Evolutionary conservation across 2,329 filamentous ascomycete species (phyloP).

Genomic region (Didymellaceae sp.): DNA sequence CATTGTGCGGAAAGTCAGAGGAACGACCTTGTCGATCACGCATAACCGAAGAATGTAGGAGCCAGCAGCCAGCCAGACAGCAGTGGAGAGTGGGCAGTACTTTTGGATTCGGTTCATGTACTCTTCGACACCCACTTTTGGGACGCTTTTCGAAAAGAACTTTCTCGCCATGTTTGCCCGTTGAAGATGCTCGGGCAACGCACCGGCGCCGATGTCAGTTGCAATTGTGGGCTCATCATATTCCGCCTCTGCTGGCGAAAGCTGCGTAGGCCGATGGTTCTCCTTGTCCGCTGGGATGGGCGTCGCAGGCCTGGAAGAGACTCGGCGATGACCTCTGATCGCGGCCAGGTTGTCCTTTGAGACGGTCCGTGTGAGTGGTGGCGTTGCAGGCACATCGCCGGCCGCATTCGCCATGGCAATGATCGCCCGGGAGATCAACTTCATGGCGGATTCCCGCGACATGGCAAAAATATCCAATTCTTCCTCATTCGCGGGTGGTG

Average conservation of each 20-base stretch:
- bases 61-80: conserved; percentile 88
- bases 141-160: conserved; percentile 89
- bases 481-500: conserved; percentile 49
- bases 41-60: conserved; percentile 86
- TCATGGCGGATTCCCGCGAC: conserved; percentile 75
- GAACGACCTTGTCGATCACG: conserved; percentile 73
- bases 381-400: conserved; percentile 82
- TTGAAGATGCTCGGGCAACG: conserved; percentile 76
- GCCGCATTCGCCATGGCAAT: conserved; percentile 71
- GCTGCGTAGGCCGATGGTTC: conserved; percentile 47
- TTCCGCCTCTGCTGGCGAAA: conserved; percentile 59
- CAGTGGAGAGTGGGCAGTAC: conserved; percentile 92
- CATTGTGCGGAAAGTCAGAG: conserved; percentile 81
- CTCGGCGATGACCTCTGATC: conserved; percentile 39
- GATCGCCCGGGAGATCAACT: conserved; percentile 70
- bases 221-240: conserved; percentile 56
- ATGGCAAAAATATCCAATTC: conserved; percentile 75
- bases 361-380: conserved; percentile 67
- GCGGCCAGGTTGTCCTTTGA: conserved; percentile 50
- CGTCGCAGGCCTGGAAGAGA: conserved; percentile 48
- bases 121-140: conserved; percentile 80
- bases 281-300: conserved; percentile 51
- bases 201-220: conserved; percentile 64
- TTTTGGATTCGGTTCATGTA: conserved; percentile 87
- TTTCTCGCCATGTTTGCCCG: conserved; percentile 86